Percentiles rank a stretch among this genome's conserved stretches.
These are phyloP conservation scores for Colletotrichum salicis DNA, from an alignment of 2,329 filamentous ascomycete species.

Conservation along the genomic window DNA sequence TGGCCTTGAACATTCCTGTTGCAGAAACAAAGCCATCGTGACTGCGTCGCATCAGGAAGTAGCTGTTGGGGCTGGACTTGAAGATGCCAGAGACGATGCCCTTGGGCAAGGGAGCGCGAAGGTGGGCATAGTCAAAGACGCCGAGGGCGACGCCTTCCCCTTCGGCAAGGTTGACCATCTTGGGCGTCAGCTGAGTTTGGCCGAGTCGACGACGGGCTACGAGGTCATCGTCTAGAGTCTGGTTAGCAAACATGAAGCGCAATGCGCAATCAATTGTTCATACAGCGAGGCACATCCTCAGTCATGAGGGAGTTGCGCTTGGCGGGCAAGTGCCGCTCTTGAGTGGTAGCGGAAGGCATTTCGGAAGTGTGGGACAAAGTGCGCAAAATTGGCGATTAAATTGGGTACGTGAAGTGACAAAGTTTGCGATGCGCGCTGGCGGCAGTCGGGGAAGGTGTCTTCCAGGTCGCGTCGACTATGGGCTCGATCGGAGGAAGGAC, in stretches of 20 bases:
- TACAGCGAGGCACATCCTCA: constrained; percentile 73
- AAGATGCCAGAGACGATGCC: constrained; percentile 95
- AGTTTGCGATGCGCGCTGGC: constrained; percentile 13
- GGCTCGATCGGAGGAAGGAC: background rate
- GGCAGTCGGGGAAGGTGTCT: background rate
- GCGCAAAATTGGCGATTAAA: constrained; percentile 21
- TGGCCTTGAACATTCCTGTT: constrained; percentile 93
- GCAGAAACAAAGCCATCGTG: constrained; percentile 86
- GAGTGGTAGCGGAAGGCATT: constrained; percentile 48
- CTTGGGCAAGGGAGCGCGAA: constrained; percentile 91
- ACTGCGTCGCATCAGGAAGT: constrained; percentile 95
- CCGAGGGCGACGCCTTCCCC: constrained; percentile 79
- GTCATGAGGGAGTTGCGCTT: constrained; percentile 74
- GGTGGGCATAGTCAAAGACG: constrained; percentile 94
- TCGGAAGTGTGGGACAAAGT: background rate
- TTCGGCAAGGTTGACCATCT: constrained; percentile 80
- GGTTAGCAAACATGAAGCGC: constrained; percentile 14
- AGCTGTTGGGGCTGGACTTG: constrained; percentile 86
- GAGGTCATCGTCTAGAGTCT: constrained; percentile 73
- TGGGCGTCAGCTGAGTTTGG: constrained; percentile 89
- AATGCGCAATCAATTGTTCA: constrained; percentile 36
- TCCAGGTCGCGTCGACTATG: constrained; percentile 8
- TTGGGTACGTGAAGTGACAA: constrained; percentile 7
- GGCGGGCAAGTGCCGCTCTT: constrained; percentile 63
- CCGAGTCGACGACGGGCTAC: constrained; percentile 87